phyloP scores from a whole-genome alignment of 192 early-diverging fungal genomes.

The Rhizophagus clarus region DNA sequence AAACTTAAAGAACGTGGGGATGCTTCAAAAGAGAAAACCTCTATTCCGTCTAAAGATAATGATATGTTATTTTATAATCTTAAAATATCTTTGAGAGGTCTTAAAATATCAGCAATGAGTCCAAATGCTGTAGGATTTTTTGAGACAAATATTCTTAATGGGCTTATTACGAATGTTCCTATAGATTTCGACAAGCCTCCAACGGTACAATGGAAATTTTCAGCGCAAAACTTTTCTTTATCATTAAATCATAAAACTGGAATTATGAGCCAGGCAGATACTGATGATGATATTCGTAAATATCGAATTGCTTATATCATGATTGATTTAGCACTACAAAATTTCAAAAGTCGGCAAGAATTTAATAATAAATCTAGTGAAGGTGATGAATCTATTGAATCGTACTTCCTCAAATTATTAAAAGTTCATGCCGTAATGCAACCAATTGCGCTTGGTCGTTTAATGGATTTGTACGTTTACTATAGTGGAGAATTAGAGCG shows the following conservation, averaged over 20 bases:
- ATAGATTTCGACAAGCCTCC: neutral
- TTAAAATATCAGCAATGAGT: slow-evolving; percentile 61
- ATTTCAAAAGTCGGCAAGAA: slow-evolving; percentile 37
- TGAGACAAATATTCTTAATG: slow-evolving; percentile 62
- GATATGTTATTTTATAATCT: slow-evolving; percentile 46
- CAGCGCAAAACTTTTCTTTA: slow-evolving; percentile 57
- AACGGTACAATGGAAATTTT: slow-evolving; percentile 54
- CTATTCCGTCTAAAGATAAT: neutral
- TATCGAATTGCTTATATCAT: slow-evolving; percentile 65
- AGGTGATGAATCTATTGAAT: slow-evolving; percentile 39
- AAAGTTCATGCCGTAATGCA: slow-evolving; percentile 76
- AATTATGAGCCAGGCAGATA: slow-evolving; percentile 28
- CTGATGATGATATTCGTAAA: slow-evolving; percentile 47
- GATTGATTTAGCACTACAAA: slow-evolving; percentile 63
- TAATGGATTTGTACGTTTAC: slow-evolving; percentile 66
- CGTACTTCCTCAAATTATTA: slow-evolving; percentile 54
- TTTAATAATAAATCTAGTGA: slow-evolving; percentile 33
- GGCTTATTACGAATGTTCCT: slow-evolving; percentile 57
- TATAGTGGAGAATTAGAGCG: slow-evolving; percentile 68
- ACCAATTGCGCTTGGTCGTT: slow-evolving; percentile 63
- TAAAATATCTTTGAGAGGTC: slow-evolving; percentile 60
- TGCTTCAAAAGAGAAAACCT: neutral
- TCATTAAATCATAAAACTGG: slow-evolving; percentile 56
- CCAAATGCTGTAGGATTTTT: slow-evolving; percentile 60
- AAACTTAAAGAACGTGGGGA: slow-evolving; percentile 25